These are phyloP conservation scores for Eucalyptus erythrocorys DNA, from an alignment of 345 rosid species.

Conservation along the genomic window DNA sequence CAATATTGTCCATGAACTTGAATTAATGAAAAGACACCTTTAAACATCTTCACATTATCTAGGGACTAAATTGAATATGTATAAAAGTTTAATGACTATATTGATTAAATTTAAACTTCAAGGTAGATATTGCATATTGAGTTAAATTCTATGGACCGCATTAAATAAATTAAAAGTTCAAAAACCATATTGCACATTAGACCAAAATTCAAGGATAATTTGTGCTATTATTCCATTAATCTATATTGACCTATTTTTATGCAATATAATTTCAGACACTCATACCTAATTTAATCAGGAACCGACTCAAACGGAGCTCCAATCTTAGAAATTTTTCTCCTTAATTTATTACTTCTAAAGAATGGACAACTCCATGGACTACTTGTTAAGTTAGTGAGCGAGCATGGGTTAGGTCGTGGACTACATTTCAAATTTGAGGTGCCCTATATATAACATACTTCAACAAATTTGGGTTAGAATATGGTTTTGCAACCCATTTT, in stretches of 20 bases:
- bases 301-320: accelerated
- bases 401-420: neutral
- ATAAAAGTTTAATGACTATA: too few relatives aligned
- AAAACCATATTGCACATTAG: neutral
- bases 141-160: too few relatives aligned
- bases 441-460: neutral
- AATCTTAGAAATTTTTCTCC: neutral
- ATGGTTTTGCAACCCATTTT: neutral
- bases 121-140: neutral
- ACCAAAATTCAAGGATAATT: too few relatives aligned
- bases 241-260: neutral
- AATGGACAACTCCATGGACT: neutral
- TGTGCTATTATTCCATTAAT: neutral
- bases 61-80: too few relatives aligned
- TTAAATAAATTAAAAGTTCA: too few relatives aligned
- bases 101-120: neutral
- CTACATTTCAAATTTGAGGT: neutral
- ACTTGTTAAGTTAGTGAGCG: neutral
- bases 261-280: neutral
- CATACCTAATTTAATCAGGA: neutral
- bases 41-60: too few relatives aligned
- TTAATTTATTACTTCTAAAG: neutral
- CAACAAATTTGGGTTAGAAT: neutral
- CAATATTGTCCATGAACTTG: too few relatives aligned
- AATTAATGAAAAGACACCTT: too few relatives aligned